phyloP scores from a whole-genome alignment of 78 protist species.

The slime mould (Dictyostelium discoideum) region DNA sequence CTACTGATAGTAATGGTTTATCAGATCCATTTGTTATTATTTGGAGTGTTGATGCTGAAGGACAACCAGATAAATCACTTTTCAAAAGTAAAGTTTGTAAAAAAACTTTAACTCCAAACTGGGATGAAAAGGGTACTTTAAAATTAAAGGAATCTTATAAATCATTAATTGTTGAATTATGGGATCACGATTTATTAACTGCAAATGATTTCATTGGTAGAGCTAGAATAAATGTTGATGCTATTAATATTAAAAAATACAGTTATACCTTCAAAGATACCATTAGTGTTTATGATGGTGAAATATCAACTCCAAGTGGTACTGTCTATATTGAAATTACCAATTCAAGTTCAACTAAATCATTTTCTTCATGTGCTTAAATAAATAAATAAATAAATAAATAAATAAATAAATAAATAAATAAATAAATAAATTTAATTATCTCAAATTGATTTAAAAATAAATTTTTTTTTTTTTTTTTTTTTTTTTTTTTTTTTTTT shows the following conservation, averaged over 20 bases:
- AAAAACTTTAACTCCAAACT: neutral
- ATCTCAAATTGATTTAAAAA: too few species aligned
- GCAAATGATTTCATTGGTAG: conserved; percentile 49
- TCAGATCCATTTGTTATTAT: conserved; percentile 25
- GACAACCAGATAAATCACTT: neutral
- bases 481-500: too few species aligned
- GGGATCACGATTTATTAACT: conserved; percentile 24
- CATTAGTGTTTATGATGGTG: neutral
- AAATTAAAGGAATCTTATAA: neutral
- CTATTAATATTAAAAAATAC: too few species aligned
- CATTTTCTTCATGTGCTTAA: neutral
- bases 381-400: neutral
- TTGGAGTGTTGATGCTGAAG: neutral
- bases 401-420: neutral
- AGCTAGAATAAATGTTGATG: neutral
- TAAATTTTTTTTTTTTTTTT: too few species aligned
- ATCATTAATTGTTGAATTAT: neutral
- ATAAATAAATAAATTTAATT: too few species aligned
- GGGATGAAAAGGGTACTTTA: neutral
- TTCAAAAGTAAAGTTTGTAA: neutral
- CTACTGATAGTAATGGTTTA: conserved; percentile 48
- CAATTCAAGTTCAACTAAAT: neutral
- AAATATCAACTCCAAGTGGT: neutral
- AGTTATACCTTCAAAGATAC: neutral
- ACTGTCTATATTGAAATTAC: neutral